phyloP scores from a whole-genome alignment of 768 basidiomycete genomes.

The Phylloporus sp. region DNA sequence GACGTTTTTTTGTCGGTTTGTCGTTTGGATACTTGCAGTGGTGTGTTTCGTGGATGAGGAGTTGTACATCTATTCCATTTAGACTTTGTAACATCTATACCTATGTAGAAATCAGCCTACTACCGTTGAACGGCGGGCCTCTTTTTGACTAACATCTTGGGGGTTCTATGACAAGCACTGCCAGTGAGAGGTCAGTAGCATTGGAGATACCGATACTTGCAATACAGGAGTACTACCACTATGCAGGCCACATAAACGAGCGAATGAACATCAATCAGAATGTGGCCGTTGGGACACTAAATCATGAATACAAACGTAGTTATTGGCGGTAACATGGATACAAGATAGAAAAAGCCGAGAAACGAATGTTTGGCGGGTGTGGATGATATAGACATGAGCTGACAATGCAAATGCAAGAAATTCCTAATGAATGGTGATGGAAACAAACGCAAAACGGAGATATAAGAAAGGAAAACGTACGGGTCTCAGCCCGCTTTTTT shows the following conservation, averaged over 20 bases:
- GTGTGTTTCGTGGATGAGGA: neutral
- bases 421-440: slow-evolving; percentile 11
- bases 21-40: neutral
- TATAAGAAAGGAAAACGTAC: neutral
- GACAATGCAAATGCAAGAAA: slow-evolving; percentile 8
- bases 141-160: too few species aligned
- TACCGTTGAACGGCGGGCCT: neutral
- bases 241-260: slow-evolving; percentile 9
- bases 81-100: neutral
- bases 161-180: too few species aligned
- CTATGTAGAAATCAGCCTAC: neutral
- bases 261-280: neutral
- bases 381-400: slow-evolving; percentile 7
- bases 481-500: slow-evolving; percentile 2
- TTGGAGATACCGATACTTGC: neutral
- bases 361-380: slow-evolving; percentile 6
- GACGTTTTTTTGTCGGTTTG: neutral
- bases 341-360: slow-evolving; percentile 6
- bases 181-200: neutral
- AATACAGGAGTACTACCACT: slow-evolving; percentile 6
- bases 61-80: neutral
- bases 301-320: slow-evolving; percentile 8
- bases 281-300: neutral
- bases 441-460: neutral
- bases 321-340: slow-evolving; percentile 10